phyloP scores from a whole-genome alignment of 1,139 yeast genomes.

The Geotrichum histeridarum region DNA sequence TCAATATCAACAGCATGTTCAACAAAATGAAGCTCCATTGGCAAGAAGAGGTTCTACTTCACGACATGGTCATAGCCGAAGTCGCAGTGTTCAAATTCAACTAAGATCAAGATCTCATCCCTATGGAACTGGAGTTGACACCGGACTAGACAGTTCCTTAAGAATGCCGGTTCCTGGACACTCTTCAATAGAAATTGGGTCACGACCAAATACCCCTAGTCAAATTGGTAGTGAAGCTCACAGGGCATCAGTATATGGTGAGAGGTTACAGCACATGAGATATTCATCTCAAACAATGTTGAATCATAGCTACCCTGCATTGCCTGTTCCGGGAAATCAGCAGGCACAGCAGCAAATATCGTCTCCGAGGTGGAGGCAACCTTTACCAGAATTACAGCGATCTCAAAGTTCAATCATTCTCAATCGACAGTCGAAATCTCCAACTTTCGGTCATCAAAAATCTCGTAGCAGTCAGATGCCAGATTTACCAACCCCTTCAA shows the following conservation, averaged over 20 bases:
- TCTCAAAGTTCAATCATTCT: conserved; percentile 5
- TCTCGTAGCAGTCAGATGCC: background rate
- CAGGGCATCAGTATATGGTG: background rate
- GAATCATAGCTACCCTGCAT: conserved; percentile 7
- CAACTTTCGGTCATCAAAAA: conserved; percentile 4
- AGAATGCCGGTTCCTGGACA: conserved; percentile 3
- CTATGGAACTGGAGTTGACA: conserved; percentile 1
- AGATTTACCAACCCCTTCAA: background rate
- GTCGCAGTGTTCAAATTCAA: conserved; percentile 12
- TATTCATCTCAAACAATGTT: background rate
- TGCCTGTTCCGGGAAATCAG: conserved; percentile 9
- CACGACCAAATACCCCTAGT: too few relatives aligned
- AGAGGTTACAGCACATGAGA: background rate
- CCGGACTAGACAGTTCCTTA: background rate
- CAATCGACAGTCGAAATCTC: conserved; percentile 7
- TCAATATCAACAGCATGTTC: background rate
- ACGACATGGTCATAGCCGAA: conserved; percentile 12
- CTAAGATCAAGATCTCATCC: conserved; percentile 10
- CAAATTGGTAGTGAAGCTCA: background rate
- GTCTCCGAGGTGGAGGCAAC: background rate
- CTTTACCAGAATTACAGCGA: background rate
- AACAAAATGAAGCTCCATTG: background rate
- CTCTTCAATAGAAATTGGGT: too few relatives aligned
- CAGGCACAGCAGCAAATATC: background rate
- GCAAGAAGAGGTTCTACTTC: conserved; percentile 2